Evolutionary conservation across 2,329 filamentous ascomycete genomes (phyloP).

Genomic region (Diaporthe nobilis): DNA sequence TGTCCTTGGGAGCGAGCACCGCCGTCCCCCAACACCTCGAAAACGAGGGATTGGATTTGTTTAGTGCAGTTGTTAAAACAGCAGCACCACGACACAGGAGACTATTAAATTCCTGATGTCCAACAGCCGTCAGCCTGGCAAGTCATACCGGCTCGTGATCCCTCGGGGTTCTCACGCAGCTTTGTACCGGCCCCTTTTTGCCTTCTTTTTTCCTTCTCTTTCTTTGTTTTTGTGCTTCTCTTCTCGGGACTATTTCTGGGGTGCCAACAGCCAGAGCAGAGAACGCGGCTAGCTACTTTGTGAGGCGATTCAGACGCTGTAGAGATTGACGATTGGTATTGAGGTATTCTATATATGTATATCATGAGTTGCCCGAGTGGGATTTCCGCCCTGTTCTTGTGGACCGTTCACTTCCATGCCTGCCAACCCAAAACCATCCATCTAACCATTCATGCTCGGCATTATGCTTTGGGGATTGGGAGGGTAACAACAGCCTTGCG

Average conservation of each 20-base stretch:
- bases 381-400: background rate
- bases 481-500: background rate
- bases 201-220: accelerated
- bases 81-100: too few relatives aligned
- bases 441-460: slow-evolving; percentile 10
- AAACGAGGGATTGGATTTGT: too few relatives aligned
- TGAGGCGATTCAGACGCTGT: background rate
- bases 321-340: slow-evolving; percentile 14
- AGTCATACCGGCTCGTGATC: background rate
- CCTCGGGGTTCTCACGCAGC: background rate
- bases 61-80: too few relatives aligned
- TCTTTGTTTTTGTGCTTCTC: background rate
- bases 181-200: background rate
- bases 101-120: too few relatives aligned
- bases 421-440: background rate
- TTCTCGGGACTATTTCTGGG: background rate
- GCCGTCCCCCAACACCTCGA: too few relatives aligned
- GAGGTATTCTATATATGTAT: slow-evolving; percentile 16
- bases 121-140: too few relatives aligned
- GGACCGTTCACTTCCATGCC: background rate
- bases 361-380: background rate
- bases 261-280: too few relatives aligned
- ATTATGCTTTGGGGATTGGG: background rate
- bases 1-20: too few relatives aligned
- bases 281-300: background rate